Evolutionary conservation across 176 grass and related monocot genomes (phyloP), one percentile per base, ranked within the genome.

Genomic region (Juncus inflexus): DNA sequence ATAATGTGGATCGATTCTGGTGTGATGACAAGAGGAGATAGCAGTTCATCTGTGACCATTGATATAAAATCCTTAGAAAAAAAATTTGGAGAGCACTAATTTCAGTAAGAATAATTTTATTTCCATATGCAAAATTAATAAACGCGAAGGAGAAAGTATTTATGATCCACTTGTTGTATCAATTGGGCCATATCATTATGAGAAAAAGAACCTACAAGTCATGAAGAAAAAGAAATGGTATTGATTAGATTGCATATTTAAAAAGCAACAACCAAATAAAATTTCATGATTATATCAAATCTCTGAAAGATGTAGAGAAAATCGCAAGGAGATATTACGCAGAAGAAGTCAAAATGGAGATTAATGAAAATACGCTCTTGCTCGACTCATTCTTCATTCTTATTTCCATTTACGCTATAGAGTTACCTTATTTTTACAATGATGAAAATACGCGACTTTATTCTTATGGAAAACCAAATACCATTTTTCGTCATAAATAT

Each of bases 91-190:
- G 19, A 28, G 19, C 19, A 28, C 19, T 28, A 28, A 28, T 28
- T 28, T 28, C 19, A 28, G 19, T 28, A 28, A 28, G 19, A 28
- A 28, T 1, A 28, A 28, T 28, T 28, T 28, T 28, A 28, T 28
- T 28, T 28, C 19, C 19, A 28, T 28, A 28, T 28, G 19, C 19
- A 28, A 28, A 28, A 28, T 28, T 28, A 28, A 28, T 28, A 28
- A 28, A 28, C 19, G 1, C 19, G 19, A 28, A 28, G 19, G 35
- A 13, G 35, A 14, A 28, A 13, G 35, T 14, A 14, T 19, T 59
- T 59, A 59, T 59, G 55, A 59, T 14, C 55, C 55, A 19, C 15
- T 59, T 28, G n/a, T 59, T 14, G 55, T 59, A 59, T 59, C 55
- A 12, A 59, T 59, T 6, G 55, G 55, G n/a, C 55, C 55, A 12